Percentiles rank a stretch among this genome's conserved stretches.
Evolutionary conservation across 208 protist species (phyloP).

Genomic region (Acanthamoeba divionensis): DNA sequence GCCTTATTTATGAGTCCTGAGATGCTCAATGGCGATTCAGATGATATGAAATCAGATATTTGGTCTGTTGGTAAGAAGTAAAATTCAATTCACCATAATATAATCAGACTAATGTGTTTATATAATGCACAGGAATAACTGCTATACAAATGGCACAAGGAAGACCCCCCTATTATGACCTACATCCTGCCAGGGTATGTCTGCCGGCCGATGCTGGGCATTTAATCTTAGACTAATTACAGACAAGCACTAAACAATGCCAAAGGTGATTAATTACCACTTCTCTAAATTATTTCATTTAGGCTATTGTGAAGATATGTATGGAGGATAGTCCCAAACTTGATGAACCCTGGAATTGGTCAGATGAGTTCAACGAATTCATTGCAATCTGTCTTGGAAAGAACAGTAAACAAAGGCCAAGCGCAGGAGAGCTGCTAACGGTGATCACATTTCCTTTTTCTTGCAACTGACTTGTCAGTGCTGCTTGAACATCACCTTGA

Average conservation of each 20-base stretch:
- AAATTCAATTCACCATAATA: too few species aligned
- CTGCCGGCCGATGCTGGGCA: not conserved
- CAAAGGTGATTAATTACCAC: not conserved
- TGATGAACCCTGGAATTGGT: slow-evolving; percentile 69
- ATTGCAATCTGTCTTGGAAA: slow-evolving; percentile 77
- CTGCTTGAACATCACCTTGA: not conserved
- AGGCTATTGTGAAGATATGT: slow-evolving; percentile 76
- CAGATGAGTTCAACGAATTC: slow-evolving; percentile 80
- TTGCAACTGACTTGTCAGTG: not conserved
- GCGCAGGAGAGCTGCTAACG: slow-evolving; percentile 75
- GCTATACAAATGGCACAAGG: slow-evolving; percentile 38
- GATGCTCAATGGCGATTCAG: not conserved
- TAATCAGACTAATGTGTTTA: too few species aligned
- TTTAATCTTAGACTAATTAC: not conserved
- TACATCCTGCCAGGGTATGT: slow-evolving; percentile 34
- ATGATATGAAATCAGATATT: slow-evolving; percentile 1
- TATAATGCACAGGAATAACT: not conserved
- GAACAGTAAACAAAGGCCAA: slow-evolving; percentile 72
- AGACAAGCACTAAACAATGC: not conserved
- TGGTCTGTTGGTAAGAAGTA: not conserved
- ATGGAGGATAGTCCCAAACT: slow-evolving; percentile 64
- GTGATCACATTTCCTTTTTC: not conserved
- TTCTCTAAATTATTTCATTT: not conserved
- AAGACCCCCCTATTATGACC: slow-evolving; percentile 7
- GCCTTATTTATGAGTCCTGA: slow-evolving; percentile 45